Base-by-base conservation (phyloP, 805 yeast species). In the Wickerhamiella nectarea region DNA sequence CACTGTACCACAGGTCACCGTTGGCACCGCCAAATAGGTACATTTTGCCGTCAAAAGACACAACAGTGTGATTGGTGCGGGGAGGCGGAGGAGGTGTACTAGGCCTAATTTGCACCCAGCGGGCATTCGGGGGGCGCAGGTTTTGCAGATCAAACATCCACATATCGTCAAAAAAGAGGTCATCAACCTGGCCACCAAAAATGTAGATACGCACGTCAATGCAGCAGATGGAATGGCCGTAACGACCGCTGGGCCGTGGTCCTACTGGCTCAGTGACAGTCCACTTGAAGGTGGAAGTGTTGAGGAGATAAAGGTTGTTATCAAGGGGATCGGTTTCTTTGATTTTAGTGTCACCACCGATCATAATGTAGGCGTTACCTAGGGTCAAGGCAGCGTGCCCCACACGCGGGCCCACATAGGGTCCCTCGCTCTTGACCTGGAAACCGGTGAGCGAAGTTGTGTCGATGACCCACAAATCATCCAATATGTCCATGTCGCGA, bases 151-250 rank as follows among this genome's bases (percentile, higher is more conserved):
- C 96, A 62, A 85, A 91, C 47, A 75, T 76, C 66, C 80, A 79
- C 55, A 89, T 63, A 60, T 91, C 97, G 59, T 80, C 78, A 62
- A 83, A 87, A 52, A 72, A 73, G 14, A 76, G 76, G 52, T 80
- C 83, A 59, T 86, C 91, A 50, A 87, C 72, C 61, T 89, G 96
- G 46, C 99, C 99, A 46, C 98, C 99, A 64, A 85, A 91, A 4
- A 91, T 69, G 60, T 78, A 91, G 38, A 91, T 67, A 43, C 68
- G 69, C 14, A 73, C 68, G 33, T 74, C 71, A 14, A 78, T 71
- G 43, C 86, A 76, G 21, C 84, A 89, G 44, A 91, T 73, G 38
- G 93, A 77, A 61, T 89, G 96, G 11, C 99, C 98, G 60, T 91
- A 91, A 48, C 99, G 72, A 1, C 97, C 98, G 28, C 76, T 65